Conservation (phyloP, 768 basidiomycete genomes). For the Kwoniella sp. region DNA sequence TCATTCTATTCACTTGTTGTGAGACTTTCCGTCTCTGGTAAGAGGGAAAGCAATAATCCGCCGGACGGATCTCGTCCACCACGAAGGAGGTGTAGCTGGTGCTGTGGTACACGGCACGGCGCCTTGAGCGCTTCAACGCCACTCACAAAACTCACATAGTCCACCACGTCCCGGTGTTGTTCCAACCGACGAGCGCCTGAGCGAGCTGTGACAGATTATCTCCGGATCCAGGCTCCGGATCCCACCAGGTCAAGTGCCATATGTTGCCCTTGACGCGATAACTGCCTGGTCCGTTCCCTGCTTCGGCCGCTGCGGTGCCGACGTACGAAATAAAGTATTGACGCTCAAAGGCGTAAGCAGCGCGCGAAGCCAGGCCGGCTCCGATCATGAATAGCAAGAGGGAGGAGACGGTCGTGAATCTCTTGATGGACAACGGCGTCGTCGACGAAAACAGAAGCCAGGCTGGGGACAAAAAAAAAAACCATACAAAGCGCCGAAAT, state of each 20-base stretch:
- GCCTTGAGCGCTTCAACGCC: too few relatives aligned
- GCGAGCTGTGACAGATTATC: slow-evolving; percentile 62
- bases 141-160: slow-evolving; percentile 26
- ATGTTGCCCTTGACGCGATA: slow-evolving; percentile 77
- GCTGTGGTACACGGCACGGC: too few relatives aligned
- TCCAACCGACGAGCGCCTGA: slow-evolving; percentile 79
- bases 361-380: slow-evolving; percentile 83
- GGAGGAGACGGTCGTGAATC: slow-evolving; percentile 87
- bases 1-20: too few relatives aligned
- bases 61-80: too few relatives aligned
- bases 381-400: slow-evolving; percentile 88
- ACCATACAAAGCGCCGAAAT: background rate
- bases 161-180: slow-evolving; percentile 68
- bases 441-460: slow-evolving; percentile 33
- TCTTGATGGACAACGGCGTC: slow-evolving; percentile 63
- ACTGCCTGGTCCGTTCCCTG: slow-evolving; percentile 71
- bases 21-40: too few relatives aligned
- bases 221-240: slow-evolving; percentile 30
- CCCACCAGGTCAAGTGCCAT: slow-evolving; percentile 67
- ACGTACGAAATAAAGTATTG: slow-evolving; percentile 67
- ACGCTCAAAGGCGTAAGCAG: slow-evolving; percentile 70
- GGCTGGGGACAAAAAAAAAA: slow-evolving; percentile 13
- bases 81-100: too few relatives aligned
- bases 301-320: slow-evolving; percentile 64
- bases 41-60: too few relatives aligned